Conservation (phyloP, 1,284 basidiomycete species). For the Microstroma glucosiphilum region DNA sequence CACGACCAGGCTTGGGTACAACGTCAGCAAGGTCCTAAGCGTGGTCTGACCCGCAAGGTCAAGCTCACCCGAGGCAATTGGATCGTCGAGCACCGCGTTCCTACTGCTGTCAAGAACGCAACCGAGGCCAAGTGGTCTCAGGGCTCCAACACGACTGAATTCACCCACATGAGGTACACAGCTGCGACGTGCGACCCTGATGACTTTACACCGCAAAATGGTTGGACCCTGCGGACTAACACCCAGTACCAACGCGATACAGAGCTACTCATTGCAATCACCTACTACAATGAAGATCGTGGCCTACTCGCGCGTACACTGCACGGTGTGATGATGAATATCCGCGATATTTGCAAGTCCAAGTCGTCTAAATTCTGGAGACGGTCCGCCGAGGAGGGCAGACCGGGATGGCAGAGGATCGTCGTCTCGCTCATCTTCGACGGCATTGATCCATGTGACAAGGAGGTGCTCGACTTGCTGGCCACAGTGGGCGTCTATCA, state of each 20-base stretch:
- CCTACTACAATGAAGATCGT: conserved; percentile 84
- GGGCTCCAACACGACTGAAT: conserved; percentile 58
- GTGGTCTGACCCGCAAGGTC: conserved; percentile 64
- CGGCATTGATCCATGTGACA: conserved; percentile 81
- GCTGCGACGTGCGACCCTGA: conserved; percentile 89
- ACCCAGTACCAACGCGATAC: conserved; percentile 79
- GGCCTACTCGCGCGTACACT: conserved; percentile 66
- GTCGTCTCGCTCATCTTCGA: conserved; percentile 79
- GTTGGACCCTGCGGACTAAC: conserved; percentile 72
- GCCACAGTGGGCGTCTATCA: conserved; percentile 53
- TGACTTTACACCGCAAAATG: conserved; percentile 67
- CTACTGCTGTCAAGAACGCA: conserved; percentile 75
- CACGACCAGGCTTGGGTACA: conserved; percentile 44
- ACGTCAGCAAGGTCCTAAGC: conserved; percentile 49
- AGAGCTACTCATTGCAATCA: conserved; percentile 69
- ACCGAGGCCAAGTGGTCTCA: conserved; percentile 70
- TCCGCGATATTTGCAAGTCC: conserved; percentile 94
- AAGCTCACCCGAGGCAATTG: conserved; percentile 67
- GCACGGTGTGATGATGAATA: conserved; percentile 94
- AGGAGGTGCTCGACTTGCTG: conserved; percentile 74
- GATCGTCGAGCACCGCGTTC: conserved; percentile 60
- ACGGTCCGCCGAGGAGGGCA: conserved; percentile 63
- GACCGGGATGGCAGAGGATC: conserved; percentile 73
- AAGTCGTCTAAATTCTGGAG: conserved; percentile 80
- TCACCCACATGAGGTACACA: conserved; percentile 75